Percentiles rank a stretch among this genome's conserved stretches.
These are phyloP conservation scores for Pleurotus eryngii DNA, from an alignment of 768 basidiomycete species.

Conservation along the genomic window DNA sequence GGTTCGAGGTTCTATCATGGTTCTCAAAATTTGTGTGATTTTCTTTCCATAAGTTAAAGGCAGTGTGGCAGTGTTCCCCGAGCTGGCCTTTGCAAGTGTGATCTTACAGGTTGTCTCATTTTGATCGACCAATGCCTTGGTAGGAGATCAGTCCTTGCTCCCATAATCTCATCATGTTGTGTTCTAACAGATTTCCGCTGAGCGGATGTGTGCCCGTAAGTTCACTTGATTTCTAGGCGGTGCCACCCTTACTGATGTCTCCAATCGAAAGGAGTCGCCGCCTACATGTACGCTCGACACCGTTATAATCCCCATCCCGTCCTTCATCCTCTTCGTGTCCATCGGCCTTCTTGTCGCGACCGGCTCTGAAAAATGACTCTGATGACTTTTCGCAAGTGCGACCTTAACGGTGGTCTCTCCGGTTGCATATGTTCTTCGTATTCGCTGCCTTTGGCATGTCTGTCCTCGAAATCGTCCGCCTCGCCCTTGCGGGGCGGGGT, in stretches of 20 bases:
- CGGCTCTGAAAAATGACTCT: neutral
- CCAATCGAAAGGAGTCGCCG: conserved; percentile 21
- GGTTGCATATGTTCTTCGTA: conserved; percentile 23
- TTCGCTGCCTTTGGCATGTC: conserved; percentile 22
- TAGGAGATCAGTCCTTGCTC: too few relatives aligned
- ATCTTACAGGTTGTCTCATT: too few relatives aligned
- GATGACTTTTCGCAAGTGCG: neutral
- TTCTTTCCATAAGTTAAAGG: too few relatives aligned
- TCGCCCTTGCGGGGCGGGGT: conserved; percentile 22
- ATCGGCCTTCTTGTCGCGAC: conserved; percentile 3
- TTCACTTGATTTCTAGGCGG: neutral
- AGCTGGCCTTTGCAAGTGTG: too few relatives aligned
- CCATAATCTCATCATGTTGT: conserved; percentile 12
- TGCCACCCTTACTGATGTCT: neutral
- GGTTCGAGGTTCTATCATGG: too few relatives aligned
- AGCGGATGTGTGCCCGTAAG: too few relatives aligned
- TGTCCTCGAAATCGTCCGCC: conserved; percentile 25
- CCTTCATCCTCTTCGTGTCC: conserved; percentile 20
- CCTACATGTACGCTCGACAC: conserved; percentile 29
- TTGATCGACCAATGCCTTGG: too few relatives aligned
- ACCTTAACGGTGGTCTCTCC: conserved; percentile 18
- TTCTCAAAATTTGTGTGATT: too few relatives aligned
- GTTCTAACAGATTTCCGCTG: conserved; percentile 15
- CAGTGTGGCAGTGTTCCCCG: too few relatives aligned
- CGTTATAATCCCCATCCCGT: conserved; percentile 23